Percentiles rank a stretch among this genome's conserved stretches.
Evolutionary conservation across 176 grass and related monocot genomes (phyloP).

Genomic region (Saccharum spontaneum): DNA sequence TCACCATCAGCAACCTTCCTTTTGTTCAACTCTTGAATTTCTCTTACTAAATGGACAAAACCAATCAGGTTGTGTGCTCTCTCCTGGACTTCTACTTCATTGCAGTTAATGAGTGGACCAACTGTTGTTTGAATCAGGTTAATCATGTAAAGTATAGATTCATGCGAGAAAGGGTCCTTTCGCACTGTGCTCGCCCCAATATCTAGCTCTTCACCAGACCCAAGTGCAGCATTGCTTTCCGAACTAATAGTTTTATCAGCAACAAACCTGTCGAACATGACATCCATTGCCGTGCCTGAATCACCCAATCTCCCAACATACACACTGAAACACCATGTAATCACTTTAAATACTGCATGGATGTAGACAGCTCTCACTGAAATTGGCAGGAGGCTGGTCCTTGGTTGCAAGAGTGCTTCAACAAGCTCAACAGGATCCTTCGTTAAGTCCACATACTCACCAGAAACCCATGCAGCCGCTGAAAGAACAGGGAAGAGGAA

Average conservation of each 20-base stretch:
- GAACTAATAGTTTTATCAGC: constrained; percentile 29
- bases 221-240: constrained; percentile 27
- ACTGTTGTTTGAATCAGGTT: constrained; percentile 73
- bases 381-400: constrained; percentile 68
- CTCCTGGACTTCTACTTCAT: constrained; percentile 86
- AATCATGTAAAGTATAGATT: constrained; percentile 59
- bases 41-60: constrained; percentile 50
- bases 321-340: constrained; percentile 56
- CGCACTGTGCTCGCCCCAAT: constrained; percentile 7
- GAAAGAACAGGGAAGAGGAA: constrained; percentile 76
- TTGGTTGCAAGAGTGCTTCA: constrained; percentile 89
- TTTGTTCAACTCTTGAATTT: constrained; percentile 47
- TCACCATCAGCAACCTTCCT: constrained; percentile 33
- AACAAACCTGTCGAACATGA: neutral
- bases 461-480: constrained; percentile 78
- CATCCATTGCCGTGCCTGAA: constrained; percentile 13
- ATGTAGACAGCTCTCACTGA: constrained; percentile 75
- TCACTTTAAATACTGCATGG: constrained; percentile 75
- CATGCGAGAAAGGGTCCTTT: constrained; percentile 41
- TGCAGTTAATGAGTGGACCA: constrained; percentile 57
- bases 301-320: constrained; percentile 43
- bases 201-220: constrained; percentile 14
- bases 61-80: constrained; percentile 75
- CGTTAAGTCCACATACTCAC: constrained; percentile 74
- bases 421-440: constrained; percentile 83